Evolutionary conservation across 139 green algal genomes (phyloP).

Genomic region (Chlamydomonas incerta): DNA sequence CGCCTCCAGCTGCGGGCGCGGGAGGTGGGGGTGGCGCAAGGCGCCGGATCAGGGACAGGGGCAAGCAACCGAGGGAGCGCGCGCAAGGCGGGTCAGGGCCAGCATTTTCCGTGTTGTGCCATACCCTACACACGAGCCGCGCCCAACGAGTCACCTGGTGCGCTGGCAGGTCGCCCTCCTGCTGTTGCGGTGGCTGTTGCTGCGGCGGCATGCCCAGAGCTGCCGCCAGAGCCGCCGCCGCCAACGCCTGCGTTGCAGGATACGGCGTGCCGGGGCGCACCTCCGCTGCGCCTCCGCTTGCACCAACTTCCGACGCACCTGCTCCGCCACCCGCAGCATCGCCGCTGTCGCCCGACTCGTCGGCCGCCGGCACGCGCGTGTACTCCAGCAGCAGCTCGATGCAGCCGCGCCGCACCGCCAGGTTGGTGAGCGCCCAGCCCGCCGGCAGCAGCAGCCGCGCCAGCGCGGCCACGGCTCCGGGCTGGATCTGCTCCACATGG

Average conservation of each 20-base stretch:
- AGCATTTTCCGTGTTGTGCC: no score
- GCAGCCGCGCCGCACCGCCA: slow-evolving; percentile 18
- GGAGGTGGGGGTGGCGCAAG: no score
- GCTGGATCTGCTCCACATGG: background rate
- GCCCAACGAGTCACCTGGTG: no score
- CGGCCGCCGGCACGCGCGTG: background rate
- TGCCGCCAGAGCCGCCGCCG: no score
- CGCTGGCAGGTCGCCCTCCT: no score
- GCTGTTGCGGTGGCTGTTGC: no score
- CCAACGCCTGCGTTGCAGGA: no score
- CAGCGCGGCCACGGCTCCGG: background rate
- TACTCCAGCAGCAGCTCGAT: slow-evolving; percentile 32
- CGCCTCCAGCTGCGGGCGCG: background rate
- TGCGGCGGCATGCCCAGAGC: background rate
- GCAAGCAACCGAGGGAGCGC: background rate
- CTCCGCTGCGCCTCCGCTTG: no score
- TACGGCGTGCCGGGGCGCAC: no score
- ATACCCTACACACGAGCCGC: no score
- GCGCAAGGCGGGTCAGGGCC: background rate
- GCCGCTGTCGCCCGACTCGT: background rate
- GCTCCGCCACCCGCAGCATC: background rate
- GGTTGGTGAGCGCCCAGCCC: background rate
- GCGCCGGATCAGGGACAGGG: no score
- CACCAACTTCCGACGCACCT: background rate
- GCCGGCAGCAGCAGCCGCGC: slow-evolving; percentile 10